Percentiles rank a stretch among this genome's conserved stretches.
These are phyloP conservation scores for Arthonia radiata DNA, from an alignment of 495 filamentous ascomycete species.

Conservation along the genomic window DNA sequence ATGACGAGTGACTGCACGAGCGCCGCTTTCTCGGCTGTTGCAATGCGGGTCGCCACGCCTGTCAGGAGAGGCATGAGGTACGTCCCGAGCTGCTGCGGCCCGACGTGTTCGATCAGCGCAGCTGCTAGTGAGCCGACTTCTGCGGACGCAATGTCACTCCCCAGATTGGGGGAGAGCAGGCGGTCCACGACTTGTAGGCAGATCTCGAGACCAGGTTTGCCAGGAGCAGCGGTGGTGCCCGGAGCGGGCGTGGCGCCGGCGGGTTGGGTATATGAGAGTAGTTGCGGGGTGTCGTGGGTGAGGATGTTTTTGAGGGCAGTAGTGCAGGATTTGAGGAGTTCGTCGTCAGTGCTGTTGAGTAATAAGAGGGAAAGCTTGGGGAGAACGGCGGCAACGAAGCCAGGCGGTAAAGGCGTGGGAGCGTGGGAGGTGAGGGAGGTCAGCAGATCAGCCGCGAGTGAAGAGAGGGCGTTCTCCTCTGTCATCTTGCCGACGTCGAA, in stretches of 20 bases:
- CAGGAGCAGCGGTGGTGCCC: slow-evolving; percentile 19
- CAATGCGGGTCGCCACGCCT: slow-evolving; percentile 69
- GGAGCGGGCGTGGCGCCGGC: slow-evolving; percentile 34
- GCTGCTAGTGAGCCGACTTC: slow-evolving; percentile 89
- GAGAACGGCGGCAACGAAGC: slow-evolving; percentile 62
- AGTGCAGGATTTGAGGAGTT: slow-evolving; percentile 68
- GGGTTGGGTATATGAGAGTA: no score
- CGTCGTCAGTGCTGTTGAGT: slow-evolving; percentile 53
- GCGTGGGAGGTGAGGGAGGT: slow-evolving; percentile 59
- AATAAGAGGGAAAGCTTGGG: slow-evolving; percentile 69
- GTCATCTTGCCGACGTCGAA: slow-evolving; percentile 74
- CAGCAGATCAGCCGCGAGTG: slow-evolving; percentile 67
- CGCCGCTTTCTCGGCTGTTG: slow-evolving; percentile 49
- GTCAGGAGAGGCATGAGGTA: slow-evolving; percentile 72
- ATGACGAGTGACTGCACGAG: slow-evolving; percentile 86
- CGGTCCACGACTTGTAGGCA: slow-evolving; percentile 80
- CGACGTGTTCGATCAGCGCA: slow-evolving; percentile 83
- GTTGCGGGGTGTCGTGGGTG: slow-evolving; percentile 61
- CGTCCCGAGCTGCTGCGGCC: slow-evolving; percentile 66
- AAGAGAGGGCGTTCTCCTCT: slow-evolving; percentile 42
- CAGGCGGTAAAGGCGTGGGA: slow-evolving; percentile 56
- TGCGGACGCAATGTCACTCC: slow-evolving; percentile 77
- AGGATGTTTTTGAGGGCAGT: slow-evolving; percentile 70
- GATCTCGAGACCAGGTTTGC: slow-evolving; percentile 67
- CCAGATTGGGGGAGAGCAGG: slow-evolving; percentile 55